Percentiles rank a stretch among this genome's conserved stretches.
Evolutionary conservation across 768 basidiomycete genomes (phyloP).

Genomic region (Kwoniella dendrophila): DNA sequence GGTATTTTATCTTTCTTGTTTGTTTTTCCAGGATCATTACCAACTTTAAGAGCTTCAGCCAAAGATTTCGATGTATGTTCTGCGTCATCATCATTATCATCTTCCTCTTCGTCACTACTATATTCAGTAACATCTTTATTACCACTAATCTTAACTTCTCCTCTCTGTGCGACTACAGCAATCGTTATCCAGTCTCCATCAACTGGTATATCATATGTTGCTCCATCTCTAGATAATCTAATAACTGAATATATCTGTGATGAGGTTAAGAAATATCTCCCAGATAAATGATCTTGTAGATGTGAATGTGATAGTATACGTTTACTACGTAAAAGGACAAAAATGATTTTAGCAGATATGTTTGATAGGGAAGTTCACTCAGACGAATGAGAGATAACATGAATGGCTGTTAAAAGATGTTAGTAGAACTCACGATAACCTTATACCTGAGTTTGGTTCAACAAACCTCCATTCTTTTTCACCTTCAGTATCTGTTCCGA

Average conservation of each 20-base stretch:
- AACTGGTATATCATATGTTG: constrained; percentile 87
- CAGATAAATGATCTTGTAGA: constrained; percentile 75
- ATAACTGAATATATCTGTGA: constrained; percentile 85
- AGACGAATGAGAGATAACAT: neutral
- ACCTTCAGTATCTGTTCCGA: constrained; percentile 66
- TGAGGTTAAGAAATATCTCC: constrained; percentile 84
- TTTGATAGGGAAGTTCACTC: neutral
- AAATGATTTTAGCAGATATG: neutral
- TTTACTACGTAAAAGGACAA: constrained; percentile 60
- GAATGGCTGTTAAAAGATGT: neutral
- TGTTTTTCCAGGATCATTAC: constrained; percentile 20
- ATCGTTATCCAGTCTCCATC: constrained; percentile 94
- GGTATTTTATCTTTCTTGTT: too few relatives aligned
- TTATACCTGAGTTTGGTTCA: constrained; percentile 90
- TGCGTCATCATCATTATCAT: constrained; percentile 3
- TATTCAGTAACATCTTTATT: constrained; percentile 20
- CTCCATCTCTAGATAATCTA: constrained; percentile 73
- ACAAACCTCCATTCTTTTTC: constrained; percentile 75
- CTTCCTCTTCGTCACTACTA: constrained; percentile 22
- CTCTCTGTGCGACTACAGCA: constrained; percentile 89
- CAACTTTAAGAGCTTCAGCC: constrained; percentile 3
- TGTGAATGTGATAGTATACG: constrained; percentile 73
- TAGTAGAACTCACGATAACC: constrained; percentile 67
- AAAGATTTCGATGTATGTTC: constrained; percentile 11
- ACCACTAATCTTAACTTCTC: constrained; percentile 72